Evolutionary conservation across 306 rosid genomes (phyloP), one percentile per base, ranked within the genome.

Genomic region (Vigna hirtella): DNA sequence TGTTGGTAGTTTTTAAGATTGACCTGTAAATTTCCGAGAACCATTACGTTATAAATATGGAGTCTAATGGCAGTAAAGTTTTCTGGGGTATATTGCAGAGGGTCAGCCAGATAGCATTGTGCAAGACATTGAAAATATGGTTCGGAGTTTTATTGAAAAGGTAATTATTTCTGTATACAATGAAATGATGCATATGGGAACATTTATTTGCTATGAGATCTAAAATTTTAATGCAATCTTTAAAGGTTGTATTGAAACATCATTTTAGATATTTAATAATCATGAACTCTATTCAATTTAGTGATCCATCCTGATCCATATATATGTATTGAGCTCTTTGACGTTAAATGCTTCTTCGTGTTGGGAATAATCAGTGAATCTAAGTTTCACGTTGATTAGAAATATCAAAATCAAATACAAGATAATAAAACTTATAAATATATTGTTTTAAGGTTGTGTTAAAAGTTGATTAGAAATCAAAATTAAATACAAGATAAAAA

Each of bases 81-180:
- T 45, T 72, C 45, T 5, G 73, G 64, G 63, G 51, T 85, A 77
- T 53, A 74, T 61, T 77, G 67, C 81, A 96, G 99, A 96, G 71
- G 99, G 99, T 70, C 99, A 96, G 58, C 91, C 92, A 0, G 99
- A 96, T 6, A 90, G 93, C 87, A 89, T 91, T 77, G 99, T 96
- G 84, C 89, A 77, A 20, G 99, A 96, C 76, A 96, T 96, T 30
- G 99, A 96, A 81, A 91, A 83, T 63, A 96, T 96, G 99, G 97
- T 96, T 79, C 97, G 94, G 40, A 66, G 97, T 68, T 93, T 65
- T 69, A 93, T 96, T 34, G 99, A 93, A 80, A 96, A 96, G 98
- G 99, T 96, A 77, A 52, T 11, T 73, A 18, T 70, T 76, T 73
- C 58, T 63, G 10, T 38, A 66, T 20, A 43, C 61, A 61, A 61